These are phyloP conservation scores for Chloromonas sp. DNA, from an alignment of 163 green algal genomes.

Conservation along the genomic window DNA sequence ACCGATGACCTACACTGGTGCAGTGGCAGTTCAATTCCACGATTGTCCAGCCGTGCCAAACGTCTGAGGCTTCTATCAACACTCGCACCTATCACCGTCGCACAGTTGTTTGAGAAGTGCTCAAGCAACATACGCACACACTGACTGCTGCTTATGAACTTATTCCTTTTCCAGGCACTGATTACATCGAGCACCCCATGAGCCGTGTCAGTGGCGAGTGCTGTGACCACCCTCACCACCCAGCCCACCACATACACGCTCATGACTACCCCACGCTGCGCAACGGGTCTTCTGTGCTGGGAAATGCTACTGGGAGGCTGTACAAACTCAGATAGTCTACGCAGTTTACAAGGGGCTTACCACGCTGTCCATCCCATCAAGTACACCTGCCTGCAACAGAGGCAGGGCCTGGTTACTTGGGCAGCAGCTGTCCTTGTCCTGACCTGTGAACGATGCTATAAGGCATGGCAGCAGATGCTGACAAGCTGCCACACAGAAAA, in stretches of 20 bases:
- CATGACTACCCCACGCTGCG: background rate
- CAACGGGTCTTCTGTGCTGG: no score
- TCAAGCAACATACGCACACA: no score
- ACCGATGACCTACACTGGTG: background rate
- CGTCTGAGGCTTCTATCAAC: background rate
- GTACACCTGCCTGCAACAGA: no score
- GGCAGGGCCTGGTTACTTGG: no score
- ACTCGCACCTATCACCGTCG: background rate
- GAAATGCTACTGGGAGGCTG: no score
- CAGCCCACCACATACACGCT: background rate
- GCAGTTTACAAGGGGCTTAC: no score
- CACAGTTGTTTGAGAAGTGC: background rate
- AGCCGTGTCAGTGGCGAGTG: background rate
- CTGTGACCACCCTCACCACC: constrained; percentile 9
- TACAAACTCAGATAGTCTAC: no score
- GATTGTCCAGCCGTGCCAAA: background rate
- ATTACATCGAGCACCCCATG: constrained; percentile 3
- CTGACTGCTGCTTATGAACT: background rate
- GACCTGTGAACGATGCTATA: no score
- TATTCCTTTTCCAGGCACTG: background rate
- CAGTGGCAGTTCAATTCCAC: background rate
- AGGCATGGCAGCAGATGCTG: no score
- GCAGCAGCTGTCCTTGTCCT: no score
- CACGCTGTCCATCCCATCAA: no score
- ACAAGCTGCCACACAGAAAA: no score